Evolutionary conservation across 2,329 filamentous ascomycete genomes (phyloP), one percentile per base, ranked within the genome.

Genomic region (Zalaria sp.): DNA sequence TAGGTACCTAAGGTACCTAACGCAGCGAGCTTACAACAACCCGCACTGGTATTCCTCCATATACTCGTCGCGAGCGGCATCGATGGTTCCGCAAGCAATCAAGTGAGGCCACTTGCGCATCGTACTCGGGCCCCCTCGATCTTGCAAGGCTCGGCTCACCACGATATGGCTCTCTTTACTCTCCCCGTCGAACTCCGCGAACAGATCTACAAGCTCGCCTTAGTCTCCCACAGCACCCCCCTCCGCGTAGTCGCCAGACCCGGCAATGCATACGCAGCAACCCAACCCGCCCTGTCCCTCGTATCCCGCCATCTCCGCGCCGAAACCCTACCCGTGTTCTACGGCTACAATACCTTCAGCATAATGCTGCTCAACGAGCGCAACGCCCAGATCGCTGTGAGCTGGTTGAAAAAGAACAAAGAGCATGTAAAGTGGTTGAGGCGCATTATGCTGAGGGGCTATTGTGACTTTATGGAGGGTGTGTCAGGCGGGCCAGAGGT

Each of bases 221-320:
- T 27, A 27, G 51, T 59, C 59, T 55, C 84, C 87, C 53, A 88
- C 83, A 32, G 7, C 7, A 32, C 29, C 29, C 7, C 29, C 7
- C 29, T 32, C 29, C 29, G 29, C 29, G 29, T 32, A 32, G 29
- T 32, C 29, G 29, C 29, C 29, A 32, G n/a, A 7, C 29, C 29
- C 7, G 7, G 7, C 29, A 7, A 32, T 3, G 29, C 7, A n/a
- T n/a, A 32, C 29, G 29, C 29, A 2, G 29, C 29, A 32, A n/a
- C n/a, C 29, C 29, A 32, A 3, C 29, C 29, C 3, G 29, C 29
- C 29, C 29, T 32, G 7, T 32, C 7, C 29, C 38, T 25, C 10
- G 38, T 40, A n/a, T 40, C 38, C 5, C 25, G 38, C 10, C 38
- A 28, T 5, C 25, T 32, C 10, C 29, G 38, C 29, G 9, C 18